phyloP scores from a whole-genome alignment of 768 basidiomycete genomes.

The Amanita subjunquillea region DNA sequence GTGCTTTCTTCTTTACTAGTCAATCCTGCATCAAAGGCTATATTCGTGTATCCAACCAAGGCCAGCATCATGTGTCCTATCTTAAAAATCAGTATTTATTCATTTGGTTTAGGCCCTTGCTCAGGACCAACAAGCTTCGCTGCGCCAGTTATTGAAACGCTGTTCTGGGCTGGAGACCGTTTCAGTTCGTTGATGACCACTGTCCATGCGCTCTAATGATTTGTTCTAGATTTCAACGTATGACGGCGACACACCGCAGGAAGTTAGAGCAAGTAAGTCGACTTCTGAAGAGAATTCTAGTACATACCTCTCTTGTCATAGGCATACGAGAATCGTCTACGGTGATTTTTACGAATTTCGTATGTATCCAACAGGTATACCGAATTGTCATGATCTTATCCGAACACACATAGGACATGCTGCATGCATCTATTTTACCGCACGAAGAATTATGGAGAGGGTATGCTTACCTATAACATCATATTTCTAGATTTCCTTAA shows the following conservation, averaged over 20 bases:
- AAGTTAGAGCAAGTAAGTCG: constrained; percentile 44
- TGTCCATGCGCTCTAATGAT: not conserved
- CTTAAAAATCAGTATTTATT: not conserved
- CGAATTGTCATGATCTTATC: not conserved
- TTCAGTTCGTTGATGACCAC: constrained; percentile 23
- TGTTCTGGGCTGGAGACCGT: constrained; percentile 56
- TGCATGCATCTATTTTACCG: constrained; percentile 79
- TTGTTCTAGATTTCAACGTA: constrained; percentile 58
- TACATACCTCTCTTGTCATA: constrained; percentile 13
- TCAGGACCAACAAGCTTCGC: constrained; percentile 70
- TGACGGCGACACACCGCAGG: constrained; percentile 81
- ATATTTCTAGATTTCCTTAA: constrained; percentile 4
- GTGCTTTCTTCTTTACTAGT: constrained; percentile 55
- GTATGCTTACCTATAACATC: constrained; percentile 19
- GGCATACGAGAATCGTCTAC: constrained; percentile 66
- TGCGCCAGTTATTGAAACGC: constrained; percentile 54
- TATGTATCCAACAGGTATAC: constrained; percentile 17
- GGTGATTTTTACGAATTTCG: constrained; percentile 86
- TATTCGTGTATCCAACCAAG: constrained; percentile 89
- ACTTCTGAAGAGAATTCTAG: not conserved
- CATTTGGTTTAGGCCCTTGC: constrained; percentile 56
- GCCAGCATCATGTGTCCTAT: constrained; percentile 19
- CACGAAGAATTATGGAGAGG: constrained; percentile 79
- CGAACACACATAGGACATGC: constrained; percentile 48
- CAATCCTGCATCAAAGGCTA: constrained; percentile 51